These are phyloP conservation scores for Aristolochia californica DNA, from an alignment of 164 flowering plant genomes.

Conservation along the genomic window DNA sequence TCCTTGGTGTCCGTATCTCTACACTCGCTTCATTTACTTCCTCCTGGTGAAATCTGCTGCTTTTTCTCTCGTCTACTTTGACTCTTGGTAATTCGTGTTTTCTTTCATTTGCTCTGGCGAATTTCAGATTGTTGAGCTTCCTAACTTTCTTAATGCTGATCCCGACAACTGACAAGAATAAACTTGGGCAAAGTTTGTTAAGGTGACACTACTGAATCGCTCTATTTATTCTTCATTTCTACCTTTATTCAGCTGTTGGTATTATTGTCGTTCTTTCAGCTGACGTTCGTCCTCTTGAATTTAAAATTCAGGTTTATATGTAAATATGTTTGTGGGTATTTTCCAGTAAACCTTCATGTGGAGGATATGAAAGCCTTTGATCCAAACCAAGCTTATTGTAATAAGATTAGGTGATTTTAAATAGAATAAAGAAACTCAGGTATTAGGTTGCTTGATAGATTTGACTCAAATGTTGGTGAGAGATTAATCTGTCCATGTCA, in stretches of 20 bases:
- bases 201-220: conserved; percentile 21
- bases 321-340: conserved; percentile 65
- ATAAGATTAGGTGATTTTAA: background rate
- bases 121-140: conserved; percentile 45
- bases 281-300: background rate
- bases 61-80: background rate
- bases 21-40: background rate
- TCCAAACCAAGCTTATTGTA: conserved; percentile 71
- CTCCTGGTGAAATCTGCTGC: background rate
- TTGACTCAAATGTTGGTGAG: background rate
- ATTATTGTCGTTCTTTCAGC: no score
- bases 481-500: background rate
- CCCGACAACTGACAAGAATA: conserved; percentile 28
- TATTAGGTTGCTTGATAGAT: background rate
- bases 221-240: background rate
- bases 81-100: background rate
- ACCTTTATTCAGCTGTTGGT: no score
- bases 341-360: conserved; percentile 59
- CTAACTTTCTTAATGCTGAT: conserved; percentile 43
- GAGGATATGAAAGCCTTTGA: conserved; percentile 65
- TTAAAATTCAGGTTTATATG: conserved; percentile 56
- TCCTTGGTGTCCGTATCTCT: conserved; percentile 30
- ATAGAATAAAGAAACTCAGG: background rate
- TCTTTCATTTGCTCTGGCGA: conserved; percentile 5
- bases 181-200: conserved; percentile 36